A percentile compares a stretch with the other conserved stretches of the same genome.
Conservation (phyloP, 2,329 filamentous ascomycete species). For the Colletotrichum scovillei region DNA sequence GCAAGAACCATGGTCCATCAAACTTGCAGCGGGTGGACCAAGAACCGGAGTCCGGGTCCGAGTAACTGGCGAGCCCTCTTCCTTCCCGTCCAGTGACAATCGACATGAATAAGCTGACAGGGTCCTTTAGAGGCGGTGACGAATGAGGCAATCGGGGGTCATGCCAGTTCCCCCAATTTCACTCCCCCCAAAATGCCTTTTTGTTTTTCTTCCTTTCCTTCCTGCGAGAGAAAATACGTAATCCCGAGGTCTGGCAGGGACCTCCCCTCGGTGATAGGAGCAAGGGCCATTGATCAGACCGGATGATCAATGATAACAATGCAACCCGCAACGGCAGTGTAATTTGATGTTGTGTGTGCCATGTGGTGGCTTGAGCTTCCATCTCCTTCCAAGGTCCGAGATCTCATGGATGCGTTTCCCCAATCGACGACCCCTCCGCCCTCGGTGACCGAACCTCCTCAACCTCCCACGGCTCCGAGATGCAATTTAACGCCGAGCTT, state of each 20-base stretch:
- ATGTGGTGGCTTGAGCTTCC: neutral
- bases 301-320: neutral
- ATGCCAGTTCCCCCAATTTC: neutral
- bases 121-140: slow-evolving; percentile 17
- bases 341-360: neutral
- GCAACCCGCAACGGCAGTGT: neutral
- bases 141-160: slow-evolving; percentile 19
- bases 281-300: neutral
- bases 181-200: neutral
- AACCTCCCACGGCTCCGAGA: slow-evolving; percentile 5
- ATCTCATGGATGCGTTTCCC: neutral
- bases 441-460: slow-evolving; percentile 19
- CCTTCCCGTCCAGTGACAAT: slow-evolving; percentile 21
- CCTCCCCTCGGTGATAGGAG: slow-evolving; percentile 30
- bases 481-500: slow-evolving; percentile 9
- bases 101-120: slow-evolving; percentile 33
- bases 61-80: slow-evolving; percentile 7
- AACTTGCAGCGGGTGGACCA: slow-evolving; percentile 16
- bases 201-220: neutral
- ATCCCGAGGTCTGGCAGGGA: slow-evolving; percentile 23
- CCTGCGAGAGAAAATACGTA: slow-evolving; percentile 9
- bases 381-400: neutral
- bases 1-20: neutral
- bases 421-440: neutral
- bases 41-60: slow-evolving; percentile 25